phyloP scores from a whole-genome alignment of 129 eudicot genomes.

The Arctium lappa region DNA sequence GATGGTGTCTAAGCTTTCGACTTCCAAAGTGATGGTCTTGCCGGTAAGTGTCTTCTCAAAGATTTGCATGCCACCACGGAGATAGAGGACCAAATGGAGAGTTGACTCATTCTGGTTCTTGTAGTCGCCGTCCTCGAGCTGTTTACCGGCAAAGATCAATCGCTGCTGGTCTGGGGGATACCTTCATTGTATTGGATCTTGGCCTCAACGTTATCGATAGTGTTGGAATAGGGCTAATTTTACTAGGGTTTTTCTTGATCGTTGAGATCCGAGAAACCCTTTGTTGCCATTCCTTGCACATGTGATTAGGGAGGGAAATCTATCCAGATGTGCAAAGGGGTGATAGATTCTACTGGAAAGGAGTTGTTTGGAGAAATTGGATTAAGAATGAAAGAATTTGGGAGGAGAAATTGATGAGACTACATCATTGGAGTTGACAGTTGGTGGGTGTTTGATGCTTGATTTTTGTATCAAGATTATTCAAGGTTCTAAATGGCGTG shows the following conservation, averaged over 20 bases:
- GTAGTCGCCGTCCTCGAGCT: no score
- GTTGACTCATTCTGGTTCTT: no score
- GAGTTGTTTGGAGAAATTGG: constrained; percentile 18
- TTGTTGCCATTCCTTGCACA: constrained; percentile 21
- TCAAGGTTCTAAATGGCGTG: no score
- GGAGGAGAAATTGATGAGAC: constrained; percentile 10
- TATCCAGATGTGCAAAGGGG: not conserved
- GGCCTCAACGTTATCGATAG: no score
- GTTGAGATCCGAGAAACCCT: constrained; percentile 15
- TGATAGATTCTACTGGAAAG: not conserved
- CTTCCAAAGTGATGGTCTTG: no score
- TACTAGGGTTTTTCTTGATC: constrained; percentile 27
- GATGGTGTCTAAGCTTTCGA: no score
- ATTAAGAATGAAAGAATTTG: not conserved
- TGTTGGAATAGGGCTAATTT: constrained; percentile 17
- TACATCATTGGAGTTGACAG: constrained; percentile 11
- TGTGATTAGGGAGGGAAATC: constrained; percentile 16
- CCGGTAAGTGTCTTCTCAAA: no score
- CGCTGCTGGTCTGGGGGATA: no score
- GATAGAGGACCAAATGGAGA: no score
- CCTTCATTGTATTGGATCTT: no score
- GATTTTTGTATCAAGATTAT: not conserved
- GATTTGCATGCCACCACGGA: no score
- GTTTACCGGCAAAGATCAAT: no score
- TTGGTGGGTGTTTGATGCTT: not conserved